Evolutionary conservation across 257 asterid species (phyloP), one percentile per base, ranked within the genome.

Genomic region (Scutellaria galericulata): DNA sequence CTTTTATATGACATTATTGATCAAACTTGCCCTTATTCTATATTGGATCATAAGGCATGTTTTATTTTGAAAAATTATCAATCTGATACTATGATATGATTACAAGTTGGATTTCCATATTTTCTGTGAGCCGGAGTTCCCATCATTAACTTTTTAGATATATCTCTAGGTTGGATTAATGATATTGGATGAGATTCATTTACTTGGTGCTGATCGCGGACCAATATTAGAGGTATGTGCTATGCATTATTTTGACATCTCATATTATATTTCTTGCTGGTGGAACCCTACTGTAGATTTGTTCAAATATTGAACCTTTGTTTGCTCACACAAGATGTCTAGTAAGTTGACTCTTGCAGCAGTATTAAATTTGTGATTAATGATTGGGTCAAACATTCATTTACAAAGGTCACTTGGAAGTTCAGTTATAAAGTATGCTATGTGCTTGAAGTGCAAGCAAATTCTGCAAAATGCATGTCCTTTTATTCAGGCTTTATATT

Each of bases 141-240:
- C 71, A 48, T 22, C 39, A 64, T 57, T 73, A 58, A 48, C 24
- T 24, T 57, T 53, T 54, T 24, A 13, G 42, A 52, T 50, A 53
- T 65, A n/a, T 77, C 54, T 74, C 64, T 77, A 94, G 99, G 99
- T 94, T 80, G 99, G 99, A 72, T 89, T 94, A 46, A 85, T 94
- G 93, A 89, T 94, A 62, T 85, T 94, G 88, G 99, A 94, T 42
- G 99, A 94, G 88, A 94, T 94, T 83, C 99, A 94, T 83, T 83
- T 94, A 76, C 97, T 94, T 77, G 99, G 99, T 67, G 99, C 99
- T 78, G 98, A 94, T 78, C 97, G 99, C 70, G 99, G 99, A 82
- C 99, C 99, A 77, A 91, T 94, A 77, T 85, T 94, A 78, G 99
- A 94, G 97, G 99, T 94, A 83, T 54, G 72, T 65, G 72, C 63